A percentile compares a stretch with the other conserved stretches of the same genome.
Evolutionary conservation across 352 stramenopile species (phyloP).

Genomic region (Pythium chondricola): DNA sequence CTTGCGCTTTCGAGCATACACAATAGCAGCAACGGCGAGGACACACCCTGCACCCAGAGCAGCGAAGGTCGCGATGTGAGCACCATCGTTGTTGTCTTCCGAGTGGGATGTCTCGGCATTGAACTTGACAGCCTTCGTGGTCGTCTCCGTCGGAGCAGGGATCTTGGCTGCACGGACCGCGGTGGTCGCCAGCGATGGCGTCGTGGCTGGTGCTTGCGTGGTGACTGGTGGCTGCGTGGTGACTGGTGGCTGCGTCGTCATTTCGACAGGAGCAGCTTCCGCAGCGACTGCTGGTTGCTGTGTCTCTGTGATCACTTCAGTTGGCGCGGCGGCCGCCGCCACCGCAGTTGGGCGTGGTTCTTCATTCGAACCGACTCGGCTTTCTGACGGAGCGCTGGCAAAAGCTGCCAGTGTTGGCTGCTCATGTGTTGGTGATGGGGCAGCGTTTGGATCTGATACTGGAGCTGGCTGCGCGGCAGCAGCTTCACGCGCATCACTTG

Average conservation of each 20-base stretch:
- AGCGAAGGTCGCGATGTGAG: slow-evolving; percentile 9
- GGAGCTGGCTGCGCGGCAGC: not conserved
- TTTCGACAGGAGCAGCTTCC: not conserved
- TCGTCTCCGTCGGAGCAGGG: not conserved
- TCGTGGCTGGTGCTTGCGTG: not conserved
- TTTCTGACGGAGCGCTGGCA: too few relatives aligned
- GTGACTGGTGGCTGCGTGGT: not conserved
- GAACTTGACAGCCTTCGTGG: slow-evolving; percentile 12
- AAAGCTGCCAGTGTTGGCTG: too few relatives aligned
- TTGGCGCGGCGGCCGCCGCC: not conserved
- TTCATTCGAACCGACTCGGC: too few relatives aligned
- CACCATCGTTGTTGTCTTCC: slow-evolving; percentile 2
- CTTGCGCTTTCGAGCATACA: slow-evolving; percentile 16
- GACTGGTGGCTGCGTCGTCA: not conserved
- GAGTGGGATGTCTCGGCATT: slow-evolving; percentile 2
- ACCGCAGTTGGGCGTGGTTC: not conserved
- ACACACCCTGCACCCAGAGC: slow-evolving; percentile 16
- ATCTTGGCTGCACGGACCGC: not conserved
- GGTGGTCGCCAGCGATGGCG: not conserved
- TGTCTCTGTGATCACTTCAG: slow-evolving; percentile 1
- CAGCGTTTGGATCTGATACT: too few relatives aligned
- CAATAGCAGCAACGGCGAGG: slow-evolving; percentile 19
- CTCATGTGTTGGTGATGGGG: too few relatives aligned
- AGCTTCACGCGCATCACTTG: not conserved
- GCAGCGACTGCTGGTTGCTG: not conserved